phyloP scores from a whole-genome alignment of 2,329 filamentous ascomycete genomes.

The Tolypocladium tropicale region DNA sequence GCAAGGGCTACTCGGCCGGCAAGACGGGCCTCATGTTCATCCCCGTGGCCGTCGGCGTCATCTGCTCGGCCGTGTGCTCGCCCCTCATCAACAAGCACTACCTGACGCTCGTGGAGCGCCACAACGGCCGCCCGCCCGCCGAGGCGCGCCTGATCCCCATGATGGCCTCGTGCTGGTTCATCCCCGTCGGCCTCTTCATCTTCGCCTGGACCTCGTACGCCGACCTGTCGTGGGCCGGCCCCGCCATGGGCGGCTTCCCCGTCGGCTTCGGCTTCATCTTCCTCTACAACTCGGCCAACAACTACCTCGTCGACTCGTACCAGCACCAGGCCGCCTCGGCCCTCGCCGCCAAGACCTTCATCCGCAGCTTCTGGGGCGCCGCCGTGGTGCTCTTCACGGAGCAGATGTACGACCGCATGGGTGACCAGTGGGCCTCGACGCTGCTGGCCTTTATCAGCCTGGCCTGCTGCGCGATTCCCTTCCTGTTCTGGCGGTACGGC shows the following conservation, averaged over 20 bases:
- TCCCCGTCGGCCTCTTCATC: slow-evolving; percentile 47
- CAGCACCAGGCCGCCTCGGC: slow-evolving; percentile 69
- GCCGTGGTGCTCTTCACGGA: slow-evolving; percentile 67
- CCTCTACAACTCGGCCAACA: slow-evolving; percentile 70
- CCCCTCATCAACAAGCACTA: slow-evolving; percentile 78
- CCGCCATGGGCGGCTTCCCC: slow-evolving; percentile 58
- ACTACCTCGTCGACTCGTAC: slow-evolving; percentile 58
- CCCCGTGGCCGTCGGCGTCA: slow-evolving; percentile 65
- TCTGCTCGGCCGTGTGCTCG: slow-evolving; percentile 54
- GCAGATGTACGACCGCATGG: slow-evolving; percentile 68
- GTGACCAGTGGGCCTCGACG: slow-evolving; percentile 65
- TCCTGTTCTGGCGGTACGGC: slow-evolving; percentile 70
- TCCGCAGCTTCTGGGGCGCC: slow-evolving; percentile 74
- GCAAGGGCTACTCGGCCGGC: slow-evolving; percentile 67
- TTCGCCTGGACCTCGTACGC: slow-evolving; percentile 56
- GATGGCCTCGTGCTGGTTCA: slow-evolving; percentile 68
- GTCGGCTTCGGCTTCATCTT: slow-evolving; percentile 79
- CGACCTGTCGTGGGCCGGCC: slow-evolving; percentile 58
- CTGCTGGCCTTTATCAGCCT: slow-evolving; percentile 65
- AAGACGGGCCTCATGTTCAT: slow-evolving; percentile 82
- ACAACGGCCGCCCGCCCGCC: slow-evolving; percentile 64
- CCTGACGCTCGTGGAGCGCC: slow-evolving; percentile 47
- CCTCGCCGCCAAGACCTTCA: slow-evolving; percentile 70
- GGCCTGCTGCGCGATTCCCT: slow-evolving; percentile 74
- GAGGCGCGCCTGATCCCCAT: slow-evolving; percentile 74